Conservation (phyloP, 2,329 filamentous ascomycete species). For the Colletotrichum limetticola region DNA sequence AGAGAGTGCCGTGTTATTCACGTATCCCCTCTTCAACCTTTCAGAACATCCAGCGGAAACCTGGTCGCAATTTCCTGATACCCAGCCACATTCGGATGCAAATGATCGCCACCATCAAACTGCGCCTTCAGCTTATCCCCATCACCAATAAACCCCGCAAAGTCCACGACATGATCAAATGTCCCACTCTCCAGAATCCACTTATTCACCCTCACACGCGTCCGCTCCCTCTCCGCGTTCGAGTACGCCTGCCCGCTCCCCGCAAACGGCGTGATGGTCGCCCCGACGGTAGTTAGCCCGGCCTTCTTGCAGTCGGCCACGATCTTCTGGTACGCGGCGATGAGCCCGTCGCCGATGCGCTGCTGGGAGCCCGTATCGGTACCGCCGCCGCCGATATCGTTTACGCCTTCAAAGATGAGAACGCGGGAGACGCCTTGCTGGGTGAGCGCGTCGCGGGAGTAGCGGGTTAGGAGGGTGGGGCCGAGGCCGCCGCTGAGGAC, state of each 20-base stretch:
- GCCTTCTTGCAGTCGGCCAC: conserved; percentile 62
- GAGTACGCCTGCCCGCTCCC: conserved; percentile 64
- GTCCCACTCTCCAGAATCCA: conserved; percentile 66
- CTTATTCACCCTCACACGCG: conserved; percentile 66
- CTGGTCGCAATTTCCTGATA: conserved; percentile 69
- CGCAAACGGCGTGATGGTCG: conserved; percentile 74
- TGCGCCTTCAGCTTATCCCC: conserved; percentile 56
- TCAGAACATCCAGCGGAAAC: conserved; percentile 67
- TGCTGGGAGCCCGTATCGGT: conserved; percentile 58
- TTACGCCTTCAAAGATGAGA: conserved; percentile 76
- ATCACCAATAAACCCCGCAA: conserved; percentile 67
- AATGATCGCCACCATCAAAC: conserved; percentile 71
- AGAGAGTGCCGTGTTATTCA: not conserved
- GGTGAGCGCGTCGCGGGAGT: conserved; percentile 72
- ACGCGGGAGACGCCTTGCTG: conserved; percentile 68
- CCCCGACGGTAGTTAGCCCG: conserved; percentile 68
- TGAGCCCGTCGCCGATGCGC: conserved; percentile 60
- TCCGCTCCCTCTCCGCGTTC: conserved; percentile 63
- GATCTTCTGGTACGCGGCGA: conserved; percentile 69
- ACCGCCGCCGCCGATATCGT: conserved; percentile 70
- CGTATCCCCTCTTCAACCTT: not conserved
- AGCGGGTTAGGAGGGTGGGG: conserved; percentile 67
- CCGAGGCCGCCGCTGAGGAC: conserved; percentile 71
- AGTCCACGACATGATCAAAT: conserved; percentile 72
- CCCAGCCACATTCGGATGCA: conserved; percentile 70